Percentiles rank a stretch among this genome's conserved stretches.
Conservation (phyloP, 2,329 filamentous ascomycete genomes). For the Colletotrichum sp. region DNA sequence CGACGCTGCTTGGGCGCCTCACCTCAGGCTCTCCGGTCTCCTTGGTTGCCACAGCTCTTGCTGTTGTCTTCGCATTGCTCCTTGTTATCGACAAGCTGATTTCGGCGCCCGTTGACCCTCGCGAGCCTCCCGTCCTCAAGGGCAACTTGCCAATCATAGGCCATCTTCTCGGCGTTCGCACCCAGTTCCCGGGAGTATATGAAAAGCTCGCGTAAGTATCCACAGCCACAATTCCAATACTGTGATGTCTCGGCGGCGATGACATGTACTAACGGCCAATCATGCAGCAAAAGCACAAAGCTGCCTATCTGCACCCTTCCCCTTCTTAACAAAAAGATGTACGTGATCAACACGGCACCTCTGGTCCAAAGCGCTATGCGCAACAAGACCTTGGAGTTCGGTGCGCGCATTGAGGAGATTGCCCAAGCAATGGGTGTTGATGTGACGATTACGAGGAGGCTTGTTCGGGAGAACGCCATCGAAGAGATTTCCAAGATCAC, state of each 20-base stretch:
- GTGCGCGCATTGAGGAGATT: slow-evolving; percentile 43
- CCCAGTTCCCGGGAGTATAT: slow-evolving; percentile 40
- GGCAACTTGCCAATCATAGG: slow-evolving; percentile 48
- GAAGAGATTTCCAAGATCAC: slow-evolving; percentile 35
- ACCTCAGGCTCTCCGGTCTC: not conserved
- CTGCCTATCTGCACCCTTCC: slow-evolving; percentile 48
- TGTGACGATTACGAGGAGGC: slow-evolving; percentile 35
- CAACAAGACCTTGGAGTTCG: slow-evolving; percentile 41
- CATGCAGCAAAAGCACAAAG: slow-evolving; percentile 25
- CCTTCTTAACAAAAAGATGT: slow-evolving; percentile 47
- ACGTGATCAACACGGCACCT: slow-evolving; percentile 46
- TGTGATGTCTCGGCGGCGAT: not conserved
- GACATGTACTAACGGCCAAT: not conserved
- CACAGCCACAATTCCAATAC: not conserved
- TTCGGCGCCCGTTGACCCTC: slow-evolving; percentile 28
- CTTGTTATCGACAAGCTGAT: not conserved
- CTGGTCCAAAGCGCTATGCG: slow-evolving; percentile 44
- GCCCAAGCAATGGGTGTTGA: slow-evolving; percentile 24
- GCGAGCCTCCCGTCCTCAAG: slow-evolving; percentile 47
- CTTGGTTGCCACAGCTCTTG: not conserved
- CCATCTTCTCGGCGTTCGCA: slow-evolving; percentile 49
- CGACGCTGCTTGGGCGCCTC: not conserved
- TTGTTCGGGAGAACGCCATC: slow-evolving; percentile 38
- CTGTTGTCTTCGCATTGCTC: not conserved
- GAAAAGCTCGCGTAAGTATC: slow-evolving; percentile 39